Evolutionary conservation across 192 early-diverging fungal species (phyloP).

Genomic region (Coemansia guatemalensis): DNA sequence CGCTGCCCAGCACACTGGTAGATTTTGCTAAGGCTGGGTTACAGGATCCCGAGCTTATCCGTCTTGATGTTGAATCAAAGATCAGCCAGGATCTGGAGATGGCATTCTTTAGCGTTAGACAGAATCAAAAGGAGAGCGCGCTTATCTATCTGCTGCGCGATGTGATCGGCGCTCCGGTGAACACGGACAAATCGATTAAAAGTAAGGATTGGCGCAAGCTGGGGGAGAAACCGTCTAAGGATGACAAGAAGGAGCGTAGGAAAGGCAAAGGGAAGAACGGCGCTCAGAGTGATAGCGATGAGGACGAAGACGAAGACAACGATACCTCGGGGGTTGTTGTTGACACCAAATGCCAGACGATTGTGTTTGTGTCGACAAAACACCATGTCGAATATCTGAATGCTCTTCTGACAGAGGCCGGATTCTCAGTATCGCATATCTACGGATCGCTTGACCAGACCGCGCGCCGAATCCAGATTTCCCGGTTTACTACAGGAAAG

Average conservation of each 20-base stretch:
- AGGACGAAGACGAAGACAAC: slow-evolving; percentile 5
- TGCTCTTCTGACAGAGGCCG: slow-evolving; percentile 65
- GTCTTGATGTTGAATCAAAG: slow-evolving; percentile 94
- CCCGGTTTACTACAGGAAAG: slow-evolving; percentile 75
- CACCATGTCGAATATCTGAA: slow-evolving; percentile 97
- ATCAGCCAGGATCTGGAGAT: slow-evolving; percentile 94
- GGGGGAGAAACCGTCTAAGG: slow-evolving; percentile 3
- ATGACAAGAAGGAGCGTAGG: slow-evolving; percentile 15
- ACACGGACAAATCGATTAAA: slow-evolving; percentile 50
- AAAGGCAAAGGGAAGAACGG: slow-evolving; percentile 41
- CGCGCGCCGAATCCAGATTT: slow-evolving; percentile 84
- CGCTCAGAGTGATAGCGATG: not conserved
- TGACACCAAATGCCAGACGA: slow-evolving; percentile 63
- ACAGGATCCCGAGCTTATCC: slow-evolving; percentile 87
- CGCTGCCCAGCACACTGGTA: slow-evolving; percentile 86
- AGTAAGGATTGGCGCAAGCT: slow-evolving; percentile 25
- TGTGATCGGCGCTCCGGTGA: slow-evolving; percentile 68
- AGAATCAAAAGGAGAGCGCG: slow-evolving; percentile 87
- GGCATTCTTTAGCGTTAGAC: slow-evolving; percentile 86
- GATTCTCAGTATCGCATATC: slow-evolving; percentile 81
- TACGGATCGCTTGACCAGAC: slow-evolving; percentile 95
- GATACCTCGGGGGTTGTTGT: not conserved
- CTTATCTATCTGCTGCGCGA: slow-evolving; percentile 80
- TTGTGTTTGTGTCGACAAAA: slow-evolving; percentile 95
- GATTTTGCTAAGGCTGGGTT: slow-evolving; percentile 98